A percentile compares a stretch with the other conserved stretches of the same genome.
Conservation (phyloP, 345 rosid species). For the Kandelia obovata region DNA sequence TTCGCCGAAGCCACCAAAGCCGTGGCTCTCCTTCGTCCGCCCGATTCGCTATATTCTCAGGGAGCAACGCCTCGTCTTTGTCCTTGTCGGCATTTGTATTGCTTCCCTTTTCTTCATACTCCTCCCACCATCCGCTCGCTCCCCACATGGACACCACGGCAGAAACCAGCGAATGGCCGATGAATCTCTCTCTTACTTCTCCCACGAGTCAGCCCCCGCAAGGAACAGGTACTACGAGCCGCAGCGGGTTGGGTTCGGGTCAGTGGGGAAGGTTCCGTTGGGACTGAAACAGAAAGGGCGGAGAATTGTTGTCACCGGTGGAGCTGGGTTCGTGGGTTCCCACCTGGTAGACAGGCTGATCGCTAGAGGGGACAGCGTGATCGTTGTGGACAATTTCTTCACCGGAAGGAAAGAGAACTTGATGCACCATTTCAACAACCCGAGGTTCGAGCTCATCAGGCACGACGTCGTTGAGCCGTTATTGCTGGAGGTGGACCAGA, state of each 20-base stretch:
- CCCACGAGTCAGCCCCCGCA: conserved; percentile 6
- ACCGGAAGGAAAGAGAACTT: conserved; percentile 94
- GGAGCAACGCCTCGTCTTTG: conserved; percentile 84
- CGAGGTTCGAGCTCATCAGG: conserved; percentile 83
- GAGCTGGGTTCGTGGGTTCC: conserved; percentile 98
- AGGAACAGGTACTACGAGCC: conserved; percentile 33
- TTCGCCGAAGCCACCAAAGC: conserved; percentile 71
- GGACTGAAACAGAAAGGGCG: conserved; percentile 76
- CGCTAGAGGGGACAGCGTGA: conserved; percentile 88
- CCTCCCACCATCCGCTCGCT: conserved; percentile 37
- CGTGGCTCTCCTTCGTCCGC: conserved; percentile 57
- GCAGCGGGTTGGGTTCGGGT: conserved; percentile 29
- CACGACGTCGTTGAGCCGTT: conserved; percentile 97
- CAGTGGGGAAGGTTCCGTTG: conserved; percentile 76
- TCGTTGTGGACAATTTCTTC: conserved; percentile 95
- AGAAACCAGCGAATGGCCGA: conserved; percentile 28
- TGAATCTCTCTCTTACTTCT: conserved; percentile 25
- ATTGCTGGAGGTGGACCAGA: conserved; percentile 94
- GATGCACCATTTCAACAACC: conserved; percentile 95
- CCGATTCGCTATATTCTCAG: conserved; percentile 78
- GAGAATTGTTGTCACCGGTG: conserved; percentile 91
- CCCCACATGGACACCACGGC: conserved; percentile 5
- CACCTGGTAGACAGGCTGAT: conserved; percentile 95
- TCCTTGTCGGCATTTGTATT: conserved; percentile 79
- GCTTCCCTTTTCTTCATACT: conserved; percentile 65